Conservation (phyloP, 352 stramenopile genomes). For the Globisporangium polare region DNA sequence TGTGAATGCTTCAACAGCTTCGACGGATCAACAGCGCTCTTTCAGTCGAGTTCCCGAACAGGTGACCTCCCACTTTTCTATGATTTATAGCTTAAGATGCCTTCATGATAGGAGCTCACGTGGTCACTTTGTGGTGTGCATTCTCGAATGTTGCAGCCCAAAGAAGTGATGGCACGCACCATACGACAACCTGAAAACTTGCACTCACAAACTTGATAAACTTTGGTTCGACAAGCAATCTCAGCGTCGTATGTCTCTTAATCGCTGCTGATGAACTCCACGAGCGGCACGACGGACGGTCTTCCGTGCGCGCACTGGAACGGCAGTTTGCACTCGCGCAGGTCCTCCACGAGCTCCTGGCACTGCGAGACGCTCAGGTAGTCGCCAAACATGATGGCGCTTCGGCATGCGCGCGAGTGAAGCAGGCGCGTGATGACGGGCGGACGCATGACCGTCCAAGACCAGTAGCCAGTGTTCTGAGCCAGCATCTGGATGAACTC, state of each 20-base stretch:
- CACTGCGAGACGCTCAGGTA: conserved; percentile 66
- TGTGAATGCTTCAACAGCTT: conserved; percentile 24
- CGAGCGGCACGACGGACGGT: conserved; percentile 85
- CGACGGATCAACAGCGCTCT: conserved; percentile 60
- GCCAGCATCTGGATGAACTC: conserved; percentile 78
- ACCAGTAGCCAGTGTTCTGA: conserved; percentile 17
- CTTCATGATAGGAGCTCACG: not conserved
- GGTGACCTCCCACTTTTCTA: not conserved
- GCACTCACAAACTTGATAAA: not conserved
- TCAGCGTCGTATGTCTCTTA: no score
- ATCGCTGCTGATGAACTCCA: conserved; percentile 40
- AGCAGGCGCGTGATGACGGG: conserved; percentile 81
- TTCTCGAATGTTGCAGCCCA: conserved; percentile 8
- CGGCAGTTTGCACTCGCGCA: conserved; percentile 76
- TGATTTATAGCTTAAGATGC: not conserved
- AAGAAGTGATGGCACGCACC: conserved; percentile 13
- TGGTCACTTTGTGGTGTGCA: not conserved
- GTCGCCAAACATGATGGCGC: conserved; percentile 93
- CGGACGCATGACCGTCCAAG: conserved; percentile 36
- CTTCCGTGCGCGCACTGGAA: conserved; percentile 91
- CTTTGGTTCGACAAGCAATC: no score
- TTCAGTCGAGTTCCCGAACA: conserved; percentile 27
- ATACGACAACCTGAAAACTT: not conserved
- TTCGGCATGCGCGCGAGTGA: conserved; percentile 86
- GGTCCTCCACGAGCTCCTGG: conserved; percentile 55